These are phyloP conservation scores for Corylus americana DNA, from an alignment of 306 rosid species.

Conservation along the genomic window DNA sequence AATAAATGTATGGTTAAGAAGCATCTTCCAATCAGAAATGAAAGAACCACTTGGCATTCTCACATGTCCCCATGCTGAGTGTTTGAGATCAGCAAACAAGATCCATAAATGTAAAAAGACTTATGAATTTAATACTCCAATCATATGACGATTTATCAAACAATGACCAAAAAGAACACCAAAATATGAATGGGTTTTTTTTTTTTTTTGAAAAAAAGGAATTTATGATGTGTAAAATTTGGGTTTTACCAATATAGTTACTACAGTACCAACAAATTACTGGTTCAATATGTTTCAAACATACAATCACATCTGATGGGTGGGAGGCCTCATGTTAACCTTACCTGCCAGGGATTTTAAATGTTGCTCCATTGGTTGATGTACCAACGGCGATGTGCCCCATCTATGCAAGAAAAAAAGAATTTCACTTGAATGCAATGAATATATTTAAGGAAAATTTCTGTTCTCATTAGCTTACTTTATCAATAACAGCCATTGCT, in stretches of 20 bases:
- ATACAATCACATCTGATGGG: conserved; percentile 9
- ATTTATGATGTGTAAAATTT: neutral
- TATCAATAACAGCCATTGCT: conserved; percentile 91
- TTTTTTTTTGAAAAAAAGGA: neutral
- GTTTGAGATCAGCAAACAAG: neutral
- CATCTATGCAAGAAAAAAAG: conserved; percentile 48
- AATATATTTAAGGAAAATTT: neutral
- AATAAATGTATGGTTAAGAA: neutral
- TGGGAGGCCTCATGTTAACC: conserved; percentile 7
- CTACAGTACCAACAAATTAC: neutral
- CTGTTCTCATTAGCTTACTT: conserved; percentile 40
- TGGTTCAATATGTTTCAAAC: neutral
- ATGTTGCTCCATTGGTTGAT: conserved; percentile 93
- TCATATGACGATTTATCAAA: neutral
- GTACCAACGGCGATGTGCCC: conserved; percentile 91
- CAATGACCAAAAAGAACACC: neutral
- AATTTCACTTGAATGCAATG: conserved; percentile 9
- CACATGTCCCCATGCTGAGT: neutral
- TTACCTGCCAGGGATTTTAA: conserved; percentile 96
- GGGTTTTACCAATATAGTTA: conserved; percentile 5
- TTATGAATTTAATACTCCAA: neutral
- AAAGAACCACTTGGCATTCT: neutral
- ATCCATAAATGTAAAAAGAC: neutral
- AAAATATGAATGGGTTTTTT: neutral
- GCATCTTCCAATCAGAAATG: neutral